These are phyloP conservation scores for Sordaria brevicollis DNA, from an alignment of 495 filamentous ascomycete species.

Conservation along the genomic window DNA sequence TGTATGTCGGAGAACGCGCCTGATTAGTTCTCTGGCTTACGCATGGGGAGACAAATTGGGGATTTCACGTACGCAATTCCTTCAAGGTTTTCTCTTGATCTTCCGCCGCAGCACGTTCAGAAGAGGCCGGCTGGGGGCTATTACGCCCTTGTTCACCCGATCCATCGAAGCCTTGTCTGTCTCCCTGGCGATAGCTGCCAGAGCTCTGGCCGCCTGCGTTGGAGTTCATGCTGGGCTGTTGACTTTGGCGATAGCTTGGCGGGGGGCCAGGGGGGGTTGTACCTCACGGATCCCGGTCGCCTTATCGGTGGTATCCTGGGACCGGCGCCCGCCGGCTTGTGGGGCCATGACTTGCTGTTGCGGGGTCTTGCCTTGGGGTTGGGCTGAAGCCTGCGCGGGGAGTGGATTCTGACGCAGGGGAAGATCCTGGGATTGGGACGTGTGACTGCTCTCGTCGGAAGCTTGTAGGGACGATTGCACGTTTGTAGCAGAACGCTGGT, in stretches of 20 bases:
- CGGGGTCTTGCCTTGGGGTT: constrained; percentile 16
- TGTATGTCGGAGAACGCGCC: constrained; percentile 23
- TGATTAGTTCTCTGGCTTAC: constrained; percentile 7
- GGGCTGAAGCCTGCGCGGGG: constrained; percentile 4
- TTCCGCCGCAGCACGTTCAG: constrained; percentile 40
- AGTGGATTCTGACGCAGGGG: constrained; percentile 18
- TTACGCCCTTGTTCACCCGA: constrained; percentile 40
- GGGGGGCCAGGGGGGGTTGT: constrained; percentile 35
- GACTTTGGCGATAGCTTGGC: constrained; percentile 39
- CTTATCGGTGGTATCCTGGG: constrained; percentile 32
- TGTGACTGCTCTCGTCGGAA: constrained; percentile 25
- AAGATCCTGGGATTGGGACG: constrained; percentile 25
- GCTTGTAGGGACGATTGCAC: constrained; percentile 28
- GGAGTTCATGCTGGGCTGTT: constrained; percentile 35
- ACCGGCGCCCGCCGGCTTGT: constrained; percentile 36
- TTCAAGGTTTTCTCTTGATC: constrained; percentile 48
- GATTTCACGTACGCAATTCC: constrained; percentile 50
- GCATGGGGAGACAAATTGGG: neutral
- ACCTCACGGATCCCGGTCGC: constrained; percentile 23
- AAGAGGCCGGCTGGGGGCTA: constrained; percentile 47
- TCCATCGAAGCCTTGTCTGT: constrained; percentile 29
- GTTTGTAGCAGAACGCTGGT: constrained; percentile 29
- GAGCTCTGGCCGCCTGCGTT: constrained; percentile 20
- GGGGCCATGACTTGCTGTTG: constrained; percentile 40
- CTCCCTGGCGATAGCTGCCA: constrained; percentile 29